Percentiles rank a stretch among this genome's conserved stretches.
These are phyloP conservation scores for Phytophthora parvispora DNA, from an alignment of 352 stramenopile genomes.

Conservation along the genomic window DNA sequence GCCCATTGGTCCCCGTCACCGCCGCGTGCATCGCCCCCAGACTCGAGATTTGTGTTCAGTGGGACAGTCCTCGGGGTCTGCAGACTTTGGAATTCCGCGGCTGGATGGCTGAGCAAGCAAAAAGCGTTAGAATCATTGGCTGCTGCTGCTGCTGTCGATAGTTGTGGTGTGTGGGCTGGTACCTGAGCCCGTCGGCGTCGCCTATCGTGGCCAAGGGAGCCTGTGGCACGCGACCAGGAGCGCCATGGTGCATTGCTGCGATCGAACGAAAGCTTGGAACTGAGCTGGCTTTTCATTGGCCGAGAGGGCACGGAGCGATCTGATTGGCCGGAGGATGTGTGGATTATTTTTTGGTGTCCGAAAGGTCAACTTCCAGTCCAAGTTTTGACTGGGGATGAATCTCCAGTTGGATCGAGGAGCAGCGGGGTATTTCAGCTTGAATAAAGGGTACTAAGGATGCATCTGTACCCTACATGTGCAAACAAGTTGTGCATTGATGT, in stretches of 20 bases:
- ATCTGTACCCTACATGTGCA: no score
- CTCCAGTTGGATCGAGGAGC: no score
- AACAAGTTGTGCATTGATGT: no score
- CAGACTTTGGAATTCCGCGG: constrained; percentile 17
- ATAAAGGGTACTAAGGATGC: no score
- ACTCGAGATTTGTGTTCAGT: constrained; percentile 5
- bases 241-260: constrained; percentile 7
- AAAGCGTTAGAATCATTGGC: constrained; percentile 9
- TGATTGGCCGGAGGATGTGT: constrained; percentile 11
- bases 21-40: not conserved
- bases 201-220: constrained; percentile 4
- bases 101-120: not conserved
- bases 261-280: not conserved
- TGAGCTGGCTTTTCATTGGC: constrained; percentile 2
- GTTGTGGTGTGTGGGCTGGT: not conserved
- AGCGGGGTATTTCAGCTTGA: no score
- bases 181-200: constrained; percentile 9
- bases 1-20: constrained; percentile 1
- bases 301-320: not conserved
- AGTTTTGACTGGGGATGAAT: no score
- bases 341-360: no score
- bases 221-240: not conserved
- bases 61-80: constrained; percentile 9
- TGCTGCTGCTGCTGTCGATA: not conserved
- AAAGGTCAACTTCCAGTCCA: no score